Conservation (phyloP, 2,329 filamentous ascomycete species). For the Calonectria crousiana region DNA sequence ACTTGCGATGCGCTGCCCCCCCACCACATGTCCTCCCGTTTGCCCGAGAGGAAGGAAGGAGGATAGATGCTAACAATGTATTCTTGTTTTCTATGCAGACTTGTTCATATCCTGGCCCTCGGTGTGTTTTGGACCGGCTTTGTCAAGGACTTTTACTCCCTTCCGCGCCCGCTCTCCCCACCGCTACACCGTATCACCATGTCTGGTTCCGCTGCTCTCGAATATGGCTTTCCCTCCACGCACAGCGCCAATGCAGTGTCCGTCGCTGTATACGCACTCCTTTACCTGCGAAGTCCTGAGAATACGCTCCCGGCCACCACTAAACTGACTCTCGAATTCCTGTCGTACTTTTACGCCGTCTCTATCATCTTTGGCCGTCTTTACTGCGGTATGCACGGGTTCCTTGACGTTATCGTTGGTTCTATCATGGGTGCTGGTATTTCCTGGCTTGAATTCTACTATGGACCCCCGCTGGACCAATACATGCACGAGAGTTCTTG, state of each 20-base stretch:
- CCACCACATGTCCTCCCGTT: not conserved
- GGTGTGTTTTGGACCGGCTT: slow-evolving; percentile 93
- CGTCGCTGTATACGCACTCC: slow-evolving; percentile 86
- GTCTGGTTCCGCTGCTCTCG: slow-evolving; percentile 93
- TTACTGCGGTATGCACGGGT: slow-evolving; percentile 99
- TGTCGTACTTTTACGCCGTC: slow-evolving; percentile 85
- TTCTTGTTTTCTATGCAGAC: slow-evolving; percentile 53
- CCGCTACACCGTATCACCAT: slow-evolving; percentile 95
- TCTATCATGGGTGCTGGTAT: slow-evolving; percentile 79
- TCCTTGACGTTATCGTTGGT: slow-evolving; percentile 89
- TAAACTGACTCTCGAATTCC: slow-evolving; percentile 72
- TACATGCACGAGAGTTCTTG: slow-evolving; percentile 77
- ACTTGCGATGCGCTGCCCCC: slow-evolving; percentile 16
- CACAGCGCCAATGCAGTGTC: slow-evolving; percentile 98
- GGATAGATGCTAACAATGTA: slow-evolving; percentile 34
- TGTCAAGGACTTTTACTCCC: slow-evolving; percentile 92
- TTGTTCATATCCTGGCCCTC: slow-evolving; percentile 80
- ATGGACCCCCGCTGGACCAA: slow-evolving; percentile 72
- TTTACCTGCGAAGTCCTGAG: slow-evolving; percentile 75
- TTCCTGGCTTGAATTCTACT: slow-evolving; percentile 70
- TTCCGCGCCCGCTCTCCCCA: slow-evolving; percentile 91
- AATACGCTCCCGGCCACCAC: slow-evolving; percentile 70
- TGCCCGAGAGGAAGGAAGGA: not conserved
- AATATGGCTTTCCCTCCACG: slow-evolving; percentile 97
- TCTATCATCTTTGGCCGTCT: slow-evolving; percentile 93